These are phyloP conservation scores for Candolleomyces efflorescens DNA, from an alignment of 768 basidiomycete species.

Conservation along the genomic window DNA sequence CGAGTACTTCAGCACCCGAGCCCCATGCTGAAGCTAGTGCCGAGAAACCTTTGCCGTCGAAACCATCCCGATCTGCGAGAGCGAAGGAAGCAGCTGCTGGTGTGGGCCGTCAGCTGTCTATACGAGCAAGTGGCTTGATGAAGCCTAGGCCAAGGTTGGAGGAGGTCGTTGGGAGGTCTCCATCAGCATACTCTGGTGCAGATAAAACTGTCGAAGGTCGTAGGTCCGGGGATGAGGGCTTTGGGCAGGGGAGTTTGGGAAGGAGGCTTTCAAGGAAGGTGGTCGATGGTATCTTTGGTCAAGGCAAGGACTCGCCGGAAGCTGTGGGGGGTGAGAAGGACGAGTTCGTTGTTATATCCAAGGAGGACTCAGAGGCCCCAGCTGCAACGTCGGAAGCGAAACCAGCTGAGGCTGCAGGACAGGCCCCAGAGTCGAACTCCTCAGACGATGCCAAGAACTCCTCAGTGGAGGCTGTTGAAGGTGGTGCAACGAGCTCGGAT, in stretches of 20 bases:
- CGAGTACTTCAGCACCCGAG: not conserved
- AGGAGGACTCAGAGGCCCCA: not conserved
- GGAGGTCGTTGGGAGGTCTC: not conserved
- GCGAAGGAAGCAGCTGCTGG: slow-evolving; percentile 2
- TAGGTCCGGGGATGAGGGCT: not conserved
- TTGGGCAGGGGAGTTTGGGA: not conserved
- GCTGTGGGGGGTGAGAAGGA: not conserved
- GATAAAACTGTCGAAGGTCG: not conserved
- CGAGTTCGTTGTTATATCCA: not conserved
- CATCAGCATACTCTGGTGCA: not conserved
- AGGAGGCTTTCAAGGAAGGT: slow-evolving; percentile 1
- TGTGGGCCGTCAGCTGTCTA: slow-evolving; percentile 5
- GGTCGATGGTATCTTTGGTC: not conserved
- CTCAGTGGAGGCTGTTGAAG: not conserved
- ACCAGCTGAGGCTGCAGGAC: not conserved
- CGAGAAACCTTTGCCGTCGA: slow-evolving; percentile 8
- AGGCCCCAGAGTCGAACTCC: too few species aligned
- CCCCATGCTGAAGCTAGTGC: not conserved
- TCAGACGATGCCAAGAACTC: not conserved
- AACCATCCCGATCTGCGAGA: slow-evolving; percentile 1
- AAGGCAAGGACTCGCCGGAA: too few species aligned
- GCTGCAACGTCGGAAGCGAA: not conserved
- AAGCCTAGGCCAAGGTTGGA: slow-evolving; percentile 3
- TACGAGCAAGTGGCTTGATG: slow-evolving; percentile 1
- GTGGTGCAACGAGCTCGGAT: not conserved